Conservation (phyloP, 148 eudicot genomes). For the Pouteria glomerata region DNA sequence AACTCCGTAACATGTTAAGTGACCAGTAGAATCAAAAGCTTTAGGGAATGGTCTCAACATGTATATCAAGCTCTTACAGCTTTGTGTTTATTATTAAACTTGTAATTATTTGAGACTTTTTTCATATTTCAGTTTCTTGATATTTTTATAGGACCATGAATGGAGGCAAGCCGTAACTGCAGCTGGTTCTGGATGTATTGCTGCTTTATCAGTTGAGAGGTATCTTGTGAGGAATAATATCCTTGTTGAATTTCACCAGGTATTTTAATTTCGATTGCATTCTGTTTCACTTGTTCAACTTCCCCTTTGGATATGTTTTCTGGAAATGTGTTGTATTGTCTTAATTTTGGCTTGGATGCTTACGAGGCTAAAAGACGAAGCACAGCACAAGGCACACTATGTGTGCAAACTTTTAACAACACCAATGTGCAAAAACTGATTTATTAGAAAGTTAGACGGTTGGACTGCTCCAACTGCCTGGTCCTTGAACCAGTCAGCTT, state of each 20-base stretch:
- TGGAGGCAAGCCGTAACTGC: constrained; percentile 99
- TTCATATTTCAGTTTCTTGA: neutral
- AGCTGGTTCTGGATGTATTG: constrained; percentile 98
- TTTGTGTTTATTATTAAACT: neutral
- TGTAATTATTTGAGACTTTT: neutral
- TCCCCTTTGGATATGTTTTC: neutral
- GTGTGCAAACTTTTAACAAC: neutral
- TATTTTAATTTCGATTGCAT: constrained; percentile 16
- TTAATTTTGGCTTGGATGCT: neutral
- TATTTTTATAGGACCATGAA: constrained; percentile 64
- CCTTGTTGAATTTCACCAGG: constrained; percentile 98
- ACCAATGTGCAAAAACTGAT: neutral
- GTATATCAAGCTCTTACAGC: neutral
- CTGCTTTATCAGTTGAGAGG: constrained; percentile 97
- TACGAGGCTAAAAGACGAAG: neutral
- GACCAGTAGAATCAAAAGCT: neutral
- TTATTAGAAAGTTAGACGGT: neutral
- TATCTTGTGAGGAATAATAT: constrained; percentile 81
- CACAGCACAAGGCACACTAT: no score
- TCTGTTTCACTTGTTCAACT: neutral
- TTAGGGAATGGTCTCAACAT: neutral
- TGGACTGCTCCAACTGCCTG: neutral
- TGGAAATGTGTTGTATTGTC: neutral
- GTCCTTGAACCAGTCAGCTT: neutral
- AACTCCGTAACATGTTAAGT: neutral